Conservation (phyloP, 2,329 filamentous ascomycete genomes). For the Madurella fahalii region DNA sequence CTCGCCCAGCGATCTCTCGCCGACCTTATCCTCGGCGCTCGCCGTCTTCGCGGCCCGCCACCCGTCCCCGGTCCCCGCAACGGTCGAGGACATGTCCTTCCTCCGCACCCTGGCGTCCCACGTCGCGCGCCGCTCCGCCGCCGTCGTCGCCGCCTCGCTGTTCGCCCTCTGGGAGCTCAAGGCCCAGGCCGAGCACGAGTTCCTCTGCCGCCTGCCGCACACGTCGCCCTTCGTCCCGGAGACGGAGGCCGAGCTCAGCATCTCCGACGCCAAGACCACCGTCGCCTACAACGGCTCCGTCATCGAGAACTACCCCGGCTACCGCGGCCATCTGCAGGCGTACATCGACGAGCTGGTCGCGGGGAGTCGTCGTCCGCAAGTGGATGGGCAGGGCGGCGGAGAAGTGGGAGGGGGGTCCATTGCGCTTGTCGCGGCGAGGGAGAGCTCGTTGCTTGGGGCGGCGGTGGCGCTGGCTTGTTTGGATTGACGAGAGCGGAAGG, state of each 20-base stretch:
- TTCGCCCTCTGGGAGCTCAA: conserved; percentile 57
- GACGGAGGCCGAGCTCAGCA: conserved; percentile 42
- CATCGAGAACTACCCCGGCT: conserved; percentile 72
- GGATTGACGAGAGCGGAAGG: conserved; percentile 8
- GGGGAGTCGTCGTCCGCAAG: conserved; percentile 29
- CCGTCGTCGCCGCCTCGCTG: conserved; percentile 55
- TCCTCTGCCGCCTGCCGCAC: conserved; percentile 15
- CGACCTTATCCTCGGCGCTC: conserved; percentile 42
- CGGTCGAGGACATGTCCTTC: conserved; percentile 45
- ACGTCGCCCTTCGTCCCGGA: conserved; percentile 37
- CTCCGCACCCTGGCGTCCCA: conserved; percentile 51
- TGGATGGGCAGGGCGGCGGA: not conserved
- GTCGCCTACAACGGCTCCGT: conserved; percentile 80
- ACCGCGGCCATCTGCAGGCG: conserved; percentile 57
- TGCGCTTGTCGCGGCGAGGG: conserved; percentile 63
- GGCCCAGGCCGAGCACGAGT: conserved; percentile 48
- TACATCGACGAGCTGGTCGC: conserved; percentile 58
- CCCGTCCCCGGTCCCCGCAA: conserved; percentile 41
- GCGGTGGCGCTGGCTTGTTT: conserved; percentile 62
- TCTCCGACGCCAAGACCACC: conserved; percentile 40
- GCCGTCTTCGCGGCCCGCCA: conserved; percentile 48
- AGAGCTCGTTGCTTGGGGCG: conserved; percentile 71
- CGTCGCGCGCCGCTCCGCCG: conserved; percentile 55
- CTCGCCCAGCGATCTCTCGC: conserved; percentile 39
- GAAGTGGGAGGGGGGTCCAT: conserved; percentile 39